These are phyloP conservation scores for Saccharomyces uvarum DNA, from an alignment of 1,139 yeast species.

Conservation along the genomic window DNA sequence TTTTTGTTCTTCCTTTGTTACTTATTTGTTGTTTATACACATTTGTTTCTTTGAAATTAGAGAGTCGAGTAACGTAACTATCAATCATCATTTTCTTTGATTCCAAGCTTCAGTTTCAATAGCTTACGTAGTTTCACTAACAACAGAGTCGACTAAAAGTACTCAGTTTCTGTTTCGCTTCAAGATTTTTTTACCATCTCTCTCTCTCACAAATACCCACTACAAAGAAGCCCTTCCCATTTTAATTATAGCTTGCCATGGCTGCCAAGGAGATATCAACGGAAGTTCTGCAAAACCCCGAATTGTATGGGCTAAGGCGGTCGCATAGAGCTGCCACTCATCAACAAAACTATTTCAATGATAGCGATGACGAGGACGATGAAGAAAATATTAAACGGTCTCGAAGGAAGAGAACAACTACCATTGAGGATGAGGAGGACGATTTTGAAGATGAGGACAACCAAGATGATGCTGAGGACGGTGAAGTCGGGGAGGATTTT, in stretches of 20 bases:
- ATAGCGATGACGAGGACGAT: conserved; percentile 33
- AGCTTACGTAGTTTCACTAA: conserved; percentile 17
- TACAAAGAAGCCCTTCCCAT: not conserved
- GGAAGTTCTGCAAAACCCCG: conserved; percentile 56
- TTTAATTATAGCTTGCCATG: conserved; percentile 7
- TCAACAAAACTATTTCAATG: conserved; percentile 36
- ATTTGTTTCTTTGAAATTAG: not conserved
- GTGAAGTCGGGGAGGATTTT: conserved; percentile 24
- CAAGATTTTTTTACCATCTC: not conserved
- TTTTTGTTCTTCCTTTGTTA: not conserved
- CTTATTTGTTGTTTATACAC: not conserved
- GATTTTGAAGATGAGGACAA: conserved; percentile 18
- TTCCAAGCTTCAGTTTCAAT: not conserved
- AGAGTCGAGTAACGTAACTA: not conserved
- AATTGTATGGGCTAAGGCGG: conserved; percentile 83
- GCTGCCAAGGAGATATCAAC: conserved; percentile 27
- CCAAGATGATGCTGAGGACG: conserved; percentile 30
- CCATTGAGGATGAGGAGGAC: conserved; percentile 23
- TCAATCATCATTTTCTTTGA: not conserved
- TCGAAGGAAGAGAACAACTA: conserved; percentile 21
- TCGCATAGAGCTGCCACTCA: conserved; percentile 59
- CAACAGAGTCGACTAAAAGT: not conserved
- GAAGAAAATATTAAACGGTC: conserved; percentile 19
- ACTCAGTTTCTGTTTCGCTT: not conserved
- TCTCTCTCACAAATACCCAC: not conserved